Percentiles rank a stretch among this genome's conserved stretches.
Evolutionary conservation across 2,329 filamentous ascomycete species (phyloP).

Genomic region (Colletotrichum tofieldiae): DNA sequence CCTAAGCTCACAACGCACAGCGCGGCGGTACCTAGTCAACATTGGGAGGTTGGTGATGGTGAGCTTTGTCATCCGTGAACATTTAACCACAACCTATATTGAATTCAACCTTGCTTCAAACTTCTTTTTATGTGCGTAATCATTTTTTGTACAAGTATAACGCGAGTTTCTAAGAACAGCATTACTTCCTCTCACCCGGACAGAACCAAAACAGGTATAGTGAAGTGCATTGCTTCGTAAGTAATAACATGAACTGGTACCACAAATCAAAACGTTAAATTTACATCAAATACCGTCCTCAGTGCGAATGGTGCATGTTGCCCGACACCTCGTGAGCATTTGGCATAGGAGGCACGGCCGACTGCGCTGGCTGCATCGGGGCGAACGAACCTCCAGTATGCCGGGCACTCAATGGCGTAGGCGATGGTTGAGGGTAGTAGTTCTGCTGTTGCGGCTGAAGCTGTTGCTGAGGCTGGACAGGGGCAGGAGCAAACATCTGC

Average conservation of each 20-base stretch:
- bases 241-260: no score
- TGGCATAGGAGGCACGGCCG: slow-evolving; percentile 3
- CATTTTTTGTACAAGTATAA: background rate
- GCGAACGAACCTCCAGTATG: slow-evolving; percentile 27
- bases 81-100: background rate
- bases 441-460: slow-evolving; percentile 42
- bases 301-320: slow-evolving; percentile 8
- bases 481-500: slow-evolving; percentile 36
- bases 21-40: no score
- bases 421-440: slow-evolving; percentile 43
- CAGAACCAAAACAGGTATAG: background rate
- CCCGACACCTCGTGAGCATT: slow-evolving; percentile 25
- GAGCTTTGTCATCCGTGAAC: no score
- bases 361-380: slow-evolving; percentile 27
- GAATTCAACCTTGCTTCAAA: background rate
- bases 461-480: slow-evolving; percentile 40
- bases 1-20: background rate
- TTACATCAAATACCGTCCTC: background rate
- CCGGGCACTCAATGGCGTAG: slow-evolving; percentile 24
- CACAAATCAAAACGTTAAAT: no score
- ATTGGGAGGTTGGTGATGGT: background rate
- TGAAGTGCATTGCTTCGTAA: no score
- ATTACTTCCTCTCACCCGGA: background rate
- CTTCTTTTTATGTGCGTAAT: no score
- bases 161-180: no score